Evolutionary conservation across 495 filamentous ascomycete species (phyloP), one percentile per base, ranked within the genome.

Genomic region (Baudoinia panamericana): DNA sequence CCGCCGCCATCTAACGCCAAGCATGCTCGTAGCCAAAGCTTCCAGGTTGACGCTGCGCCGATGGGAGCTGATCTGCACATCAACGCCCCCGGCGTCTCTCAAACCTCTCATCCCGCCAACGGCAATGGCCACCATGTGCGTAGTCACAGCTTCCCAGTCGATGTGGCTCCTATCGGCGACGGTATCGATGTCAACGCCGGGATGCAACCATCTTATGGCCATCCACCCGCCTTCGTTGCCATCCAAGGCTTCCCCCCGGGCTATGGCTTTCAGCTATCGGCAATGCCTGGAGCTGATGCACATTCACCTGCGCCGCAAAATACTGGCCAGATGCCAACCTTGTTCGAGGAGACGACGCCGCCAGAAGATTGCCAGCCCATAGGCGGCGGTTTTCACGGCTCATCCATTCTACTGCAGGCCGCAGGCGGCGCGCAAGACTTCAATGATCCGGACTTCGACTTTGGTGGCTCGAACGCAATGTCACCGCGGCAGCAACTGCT

Each of bases 161-260:
- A 72, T 44, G 59, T 68, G 20, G 57, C 67, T 43, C 56, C 63
- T 22, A 68, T 75, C 43, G n/a, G n/a, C n/a, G n/a, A n/a, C n/a
- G 29, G 13, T 10, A 15, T 30, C 34, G 19, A 20, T 13, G 16
- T 40, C 24, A 4, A 31, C 12, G 13, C 11, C 12, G 16, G 19
- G 8, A 10, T 30, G 5, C n/a, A n/a, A n/a, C 13, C 25, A 13
- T 28, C 31, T 13, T 12, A 11, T 16, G 28, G 29, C 5, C 12
- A 12, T 18, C 31, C 11, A 5, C 16, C 16, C 38, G 18, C 12
- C 38, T 28, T 40, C 23, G 10, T n/a, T 13, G n/a, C 18, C 7
- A 22, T 39, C 28, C 16, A 11, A 0, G 20, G 22, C 23, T 36
- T 40, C 21, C 30, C 7, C 15, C 42, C 19, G 30, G 50, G 45